Evolutionary conservation across 2,329 filamentous ascomycete genomes (phyloP).

Genomic region (Aureobasidium sp.): DNA sequence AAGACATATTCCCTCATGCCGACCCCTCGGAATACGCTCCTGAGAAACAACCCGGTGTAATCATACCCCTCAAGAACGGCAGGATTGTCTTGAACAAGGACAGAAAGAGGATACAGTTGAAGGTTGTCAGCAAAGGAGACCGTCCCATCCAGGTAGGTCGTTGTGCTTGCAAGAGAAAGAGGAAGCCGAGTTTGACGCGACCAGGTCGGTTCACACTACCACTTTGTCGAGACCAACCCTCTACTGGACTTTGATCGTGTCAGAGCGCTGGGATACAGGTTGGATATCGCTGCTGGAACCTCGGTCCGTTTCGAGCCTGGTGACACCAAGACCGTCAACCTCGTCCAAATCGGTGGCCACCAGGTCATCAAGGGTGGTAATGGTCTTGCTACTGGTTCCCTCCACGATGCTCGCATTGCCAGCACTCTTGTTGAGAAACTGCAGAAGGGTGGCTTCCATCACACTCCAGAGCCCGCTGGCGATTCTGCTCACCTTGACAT

Average conservation of each 20-base stretch:
- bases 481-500: constrained; percentile 49
- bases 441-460: constrained; percentile 66
- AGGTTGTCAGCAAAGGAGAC: constrained; percentile 79
- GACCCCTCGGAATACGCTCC: constrained; percentile 57
- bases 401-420: constrained; percentile 53
- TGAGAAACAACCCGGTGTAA: constrained; percentile 66
- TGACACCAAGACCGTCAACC: constrained; percentile 77
- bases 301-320: constrained; percentile 91
- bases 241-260: constrained; percentile 79
- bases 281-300: constrained; percentile 86
- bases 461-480: constrained; percentile 57
- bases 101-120: constrained; percentile 62
- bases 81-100: constrained; percentile 64
- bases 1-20: constrained; percentile 53
- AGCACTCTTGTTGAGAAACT: constrained; percentile 60
- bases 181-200: neutral
- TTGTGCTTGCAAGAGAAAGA: neutral
- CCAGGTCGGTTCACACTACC: constrained; percentile 81
- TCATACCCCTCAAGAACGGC: constrained; percentile 59
- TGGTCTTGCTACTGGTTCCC: constrained; percentile 60
- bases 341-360: constrained; percentile 80
- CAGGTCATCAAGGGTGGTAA: constrained; percentile 80
- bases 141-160: constrained; percentile 67
- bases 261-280: constrained; percentile 70
- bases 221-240: constrained; percentile 92